These are phyloP conservation scores for Kitagawia praeruptora DNA, from an alignment of 129 eudicot genomes.

Conservation along the genomic window DNA sequence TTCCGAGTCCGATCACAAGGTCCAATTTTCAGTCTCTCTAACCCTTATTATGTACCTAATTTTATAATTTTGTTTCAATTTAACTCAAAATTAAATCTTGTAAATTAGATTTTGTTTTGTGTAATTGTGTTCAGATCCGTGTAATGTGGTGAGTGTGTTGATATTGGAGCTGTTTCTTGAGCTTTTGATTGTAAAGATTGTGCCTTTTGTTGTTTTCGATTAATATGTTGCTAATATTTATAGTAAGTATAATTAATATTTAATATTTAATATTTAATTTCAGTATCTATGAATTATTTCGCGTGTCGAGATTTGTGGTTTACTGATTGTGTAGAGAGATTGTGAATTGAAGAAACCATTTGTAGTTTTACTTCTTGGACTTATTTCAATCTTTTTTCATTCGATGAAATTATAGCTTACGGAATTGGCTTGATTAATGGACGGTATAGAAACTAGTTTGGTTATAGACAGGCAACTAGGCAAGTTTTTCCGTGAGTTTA, in stretches of 20 bases:
- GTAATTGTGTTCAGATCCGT: constrained; percentile 21
- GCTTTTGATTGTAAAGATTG: not conserved
- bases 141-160: not conserved
- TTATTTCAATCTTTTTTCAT: not conserved
- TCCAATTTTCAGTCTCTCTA: constrained; percentile 11
- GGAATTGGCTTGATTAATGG: not conserved
- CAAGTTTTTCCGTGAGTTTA: not conserved
- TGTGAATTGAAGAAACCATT: not conserved
- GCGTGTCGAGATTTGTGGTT: no score
- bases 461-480: not conserved
- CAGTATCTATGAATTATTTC: no score
- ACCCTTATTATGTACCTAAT: not conserved
- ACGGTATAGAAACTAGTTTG: not conserved
- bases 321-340: not conserved
- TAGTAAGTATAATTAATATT: no score
- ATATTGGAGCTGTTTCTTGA: not conserved
- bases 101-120: not conserved
- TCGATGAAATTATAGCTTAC: not conserved
- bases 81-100: constrained; percentile 21
- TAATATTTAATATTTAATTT: no score
- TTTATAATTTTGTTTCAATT: not conserved
- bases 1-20: constrained; percentile 81
- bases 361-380: not conserved
- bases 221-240: not conserved
- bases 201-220: not conserved